Percentiles rank a stretch among this genome's conserved stretches.
These are phyloP conservation scores for Fraxinus greggii DNA, from an alignment of 305 asterid species.

Conservation along the genomic window DNA sequence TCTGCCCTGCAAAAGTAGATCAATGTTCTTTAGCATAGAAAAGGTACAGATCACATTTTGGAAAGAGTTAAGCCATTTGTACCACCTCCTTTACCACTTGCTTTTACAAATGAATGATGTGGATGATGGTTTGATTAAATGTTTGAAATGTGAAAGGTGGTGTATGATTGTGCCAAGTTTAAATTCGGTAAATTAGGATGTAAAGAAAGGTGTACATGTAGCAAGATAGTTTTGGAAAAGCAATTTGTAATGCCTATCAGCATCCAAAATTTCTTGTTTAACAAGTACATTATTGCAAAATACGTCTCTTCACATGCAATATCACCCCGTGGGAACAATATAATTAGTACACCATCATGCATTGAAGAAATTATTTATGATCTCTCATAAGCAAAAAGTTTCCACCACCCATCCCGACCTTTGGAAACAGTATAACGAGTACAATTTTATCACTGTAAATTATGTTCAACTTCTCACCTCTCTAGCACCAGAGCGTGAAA, in stretches of 20 bases:
- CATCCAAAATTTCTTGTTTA: not conserved
- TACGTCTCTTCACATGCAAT: not conserved
- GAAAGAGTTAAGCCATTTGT: not conserved
- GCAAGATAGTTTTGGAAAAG: not conserved
- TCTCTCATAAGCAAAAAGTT: not conserved
- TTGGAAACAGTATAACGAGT: not conserved
- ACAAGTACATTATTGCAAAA: not conserved
- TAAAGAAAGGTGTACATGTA: too few relatives aligned
- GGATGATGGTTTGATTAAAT: too few relatives aligned
- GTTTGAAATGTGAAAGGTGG: too few relatives aligned
- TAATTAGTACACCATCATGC: not conserved
- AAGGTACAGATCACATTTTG: not conserved
- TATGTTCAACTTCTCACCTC: constrained; percentile 38
- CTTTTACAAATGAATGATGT: too few relatives aligned
- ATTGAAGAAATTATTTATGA: not conserved
- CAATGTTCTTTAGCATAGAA: not conserved
- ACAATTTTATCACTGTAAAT: not conserved
- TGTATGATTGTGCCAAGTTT: too few relatives aligned
- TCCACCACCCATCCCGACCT: not conserved
- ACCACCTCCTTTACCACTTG: too few relatives aligned
- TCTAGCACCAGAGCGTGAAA: constrained; percentile 74
- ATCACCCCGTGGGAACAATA: not conserved
- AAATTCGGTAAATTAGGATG: too few relatives aligned
- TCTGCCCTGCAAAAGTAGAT: constrained; percentile 29
- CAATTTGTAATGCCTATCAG: not conserved